Percentiles rank a stretch among this genome's conserved stretches.
Evolutionary conservation across 495 filamentous ascomycete genomes (phyloP).

Genomic region (Halenospora varia): DNA sequence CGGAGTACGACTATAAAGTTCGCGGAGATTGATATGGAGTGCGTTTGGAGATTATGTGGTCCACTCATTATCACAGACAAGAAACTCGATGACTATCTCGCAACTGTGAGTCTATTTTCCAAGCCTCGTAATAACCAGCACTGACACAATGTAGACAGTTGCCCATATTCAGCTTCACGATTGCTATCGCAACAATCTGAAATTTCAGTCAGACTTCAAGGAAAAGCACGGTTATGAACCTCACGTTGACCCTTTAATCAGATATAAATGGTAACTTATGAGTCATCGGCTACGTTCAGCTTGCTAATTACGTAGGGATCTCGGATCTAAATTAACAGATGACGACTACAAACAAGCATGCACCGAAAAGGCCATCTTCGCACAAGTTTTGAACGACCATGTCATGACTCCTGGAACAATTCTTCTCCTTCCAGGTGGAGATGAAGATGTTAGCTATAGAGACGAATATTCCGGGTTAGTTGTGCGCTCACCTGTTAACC

Average conservation of each 20-base stretch:
- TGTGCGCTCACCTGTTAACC: neutral
- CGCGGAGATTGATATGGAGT: no score
- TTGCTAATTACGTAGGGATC: conserved; percentile 2
- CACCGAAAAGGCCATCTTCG: conserved; percentile 14
- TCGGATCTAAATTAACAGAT: conserved; percentile 15
- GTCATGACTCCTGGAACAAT: conserved; percentile 16
- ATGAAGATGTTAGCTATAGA: conserved; percentile 6
- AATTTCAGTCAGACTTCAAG: conserved; percentile 11
- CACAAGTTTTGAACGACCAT: conserved; percentile 14
- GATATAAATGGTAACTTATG: conserved; percentile 18
- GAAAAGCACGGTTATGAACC: conserved; percentile 10
- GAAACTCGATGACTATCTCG: no score
- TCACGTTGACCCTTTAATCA: conserved; percentile 16
- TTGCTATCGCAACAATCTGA: conserved; percentile 12
- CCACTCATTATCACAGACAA: no score
- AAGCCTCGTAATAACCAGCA: neutral
- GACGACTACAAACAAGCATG: neutral
- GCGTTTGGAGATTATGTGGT: no score
- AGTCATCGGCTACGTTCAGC: neutral
- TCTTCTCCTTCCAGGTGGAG: conserved; percentile 17
- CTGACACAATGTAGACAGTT: conserved; percentile 1
- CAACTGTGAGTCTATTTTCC: conserved; percentile 1
- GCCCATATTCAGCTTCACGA: conserved; percentile 18
- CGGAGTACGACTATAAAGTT: no score
- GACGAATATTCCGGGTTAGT: conserved; percentile 12